These are phyloP conservation scores for Parastagonospora avenae DNA, from an alignment of 2,329 filamentous ascomycete genomes.

Conservation along the genomic window DNA sequence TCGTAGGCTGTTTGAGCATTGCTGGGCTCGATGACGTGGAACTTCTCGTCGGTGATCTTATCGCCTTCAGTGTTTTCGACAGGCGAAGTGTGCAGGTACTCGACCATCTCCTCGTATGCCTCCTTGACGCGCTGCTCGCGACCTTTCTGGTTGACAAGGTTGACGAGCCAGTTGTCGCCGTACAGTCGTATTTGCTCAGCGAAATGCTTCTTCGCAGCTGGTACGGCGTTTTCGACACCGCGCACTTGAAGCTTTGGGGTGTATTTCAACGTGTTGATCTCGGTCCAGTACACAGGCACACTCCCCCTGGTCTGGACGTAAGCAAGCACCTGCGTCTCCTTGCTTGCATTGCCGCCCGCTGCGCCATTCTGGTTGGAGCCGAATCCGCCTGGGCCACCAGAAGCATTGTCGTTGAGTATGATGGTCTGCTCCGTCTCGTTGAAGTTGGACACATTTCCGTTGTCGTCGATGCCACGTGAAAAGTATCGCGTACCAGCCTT, in stretches of 20 bases:
- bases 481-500: conserved; percentile 93
- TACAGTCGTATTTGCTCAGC: conserved; percentile 91
- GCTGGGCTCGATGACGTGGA: conserved; percentile 73
- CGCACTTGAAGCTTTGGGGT: conserved; percentile 88
- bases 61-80: conserved; percentile 70
- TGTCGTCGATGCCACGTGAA: conserved; percentile 88
- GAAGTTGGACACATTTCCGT: conserved; percentile 96
- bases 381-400: conserved; percentile 77
- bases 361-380: conserved; percentile 76
- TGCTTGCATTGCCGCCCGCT: conserved; percentile 59
- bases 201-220: conserved; percentile 85
- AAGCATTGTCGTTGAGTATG: conserved; percentile 80
- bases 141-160: conserved; percentile 95
- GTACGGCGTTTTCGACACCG: conserved; percentile 77
- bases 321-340: conserved; percentile 86
- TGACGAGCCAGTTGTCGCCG: conserved; percentile 96
- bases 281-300: conserved; percentile 94
- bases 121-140: conserved; percentile 88
- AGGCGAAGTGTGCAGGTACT: conserved; percentile 72
- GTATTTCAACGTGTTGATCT: conserved; percentile 92
- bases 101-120: conserved; percentile 90
- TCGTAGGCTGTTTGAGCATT: conserved; percentile 71
- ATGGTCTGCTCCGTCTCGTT: conserved; percentile 97
- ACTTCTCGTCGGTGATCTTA: conserved; percentile 74
- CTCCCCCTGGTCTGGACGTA: conserved; percentile 97